phyloP scores from a whole-genome alignment of 2,329 filamentous ascomycete species.

The Ascochyta fabae region DNA sequence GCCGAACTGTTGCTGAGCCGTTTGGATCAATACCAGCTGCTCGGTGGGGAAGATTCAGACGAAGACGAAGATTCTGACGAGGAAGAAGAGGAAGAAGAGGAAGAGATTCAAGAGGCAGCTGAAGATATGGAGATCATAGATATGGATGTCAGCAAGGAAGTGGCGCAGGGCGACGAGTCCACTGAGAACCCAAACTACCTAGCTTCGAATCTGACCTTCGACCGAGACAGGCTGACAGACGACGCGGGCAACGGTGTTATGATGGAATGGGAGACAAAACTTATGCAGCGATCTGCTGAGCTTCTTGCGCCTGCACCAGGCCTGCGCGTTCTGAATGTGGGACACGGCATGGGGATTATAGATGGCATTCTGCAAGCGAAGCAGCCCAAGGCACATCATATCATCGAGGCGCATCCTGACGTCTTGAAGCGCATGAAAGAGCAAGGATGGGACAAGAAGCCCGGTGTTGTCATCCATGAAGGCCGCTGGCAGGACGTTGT shows the following conservation, averaged over 20 bases:
- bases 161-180: slow-evolving; percentile 37
- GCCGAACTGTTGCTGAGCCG: slow-evolving; percentile 86
- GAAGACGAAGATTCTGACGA: slow-evolving; percentile 56
- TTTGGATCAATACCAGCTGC: slow-evolving; percentile 79
- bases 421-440: slow-evolving; percentile 55
- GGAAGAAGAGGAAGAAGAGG: slow-evolving; percentile 33
- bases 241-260: slow-evolving; percentile 59
- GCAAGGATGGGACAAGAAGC: slow-evolving; percentile 57
- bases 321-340: slow-evolving; percentile 57
- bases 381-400: slow-evolving; percentile 55
- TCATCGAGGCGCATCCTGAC: slow-evolving; percentile 59
- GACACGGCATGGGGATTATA: slow-evolving; percentile 60
- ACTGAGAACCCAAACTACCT: slow-evolving; percentile 58
- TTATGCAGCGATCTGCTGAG: slow-evolving; percentile 57
- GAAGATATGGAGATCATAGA: slow-evolving; percentile 33
- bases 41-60: slow-evolving; percentile 64
- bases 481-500: slow-evolving; percentile 59
- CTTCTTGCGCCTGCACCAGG: slow-evolving; percentile 48
- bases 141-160: slow-evolving; percentile 39
- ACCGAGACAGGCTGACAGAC: slow-evolving; percentile 55
- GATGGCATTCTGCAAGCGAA: slow-evolving; percentile 56
- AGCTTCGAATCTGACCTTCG: slow-evolving; percentile 56
- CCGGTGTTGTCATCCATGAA: slow-evolving; percentile 57
- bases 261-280: slow-evolving; percentile 61
- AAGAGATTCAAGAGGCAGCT: slow-evolving; percentile 6